Evolutionary conservation across 2,329 filamentous ascomycete species (phyloP), one percentile per base, ranked within the genome.

Genomic region (Cytospora leucostoma): DNA sequence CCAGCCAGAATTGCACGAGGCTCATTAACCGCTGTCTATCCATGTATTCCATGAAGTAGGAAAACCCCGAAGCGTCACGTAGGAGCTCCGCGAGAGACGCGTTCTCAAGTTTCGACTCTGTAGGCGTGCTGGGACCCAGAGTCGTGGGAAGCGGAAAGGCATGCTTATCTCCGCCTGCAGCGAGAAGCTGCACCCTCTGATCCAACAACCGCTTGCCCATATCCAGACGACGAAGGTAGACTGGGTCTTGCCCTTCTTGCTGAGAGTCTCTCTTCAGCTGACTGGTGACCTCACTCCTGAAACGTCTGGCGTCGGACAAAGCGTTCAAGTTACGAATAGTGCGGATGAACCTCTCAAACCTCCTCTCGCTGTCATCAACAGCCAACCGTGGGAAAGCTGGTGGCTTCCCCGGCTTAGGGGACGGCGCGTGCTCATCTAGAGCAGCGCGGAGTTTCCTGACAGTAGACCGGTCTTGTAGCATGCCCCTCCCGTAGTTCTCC

Each of bases 21-120:
- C 90, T 85, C 89, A 98, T 94, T 33, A 94, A 81, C 17, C 85
- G 84, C 73, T 93, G 90, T 50, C 95, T 88, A 74, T 99, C 95
- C 95, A 99, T 99, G 72, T 93, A 98, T 74, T 99, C 95, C 95
- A 99, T 99, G 78, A 99, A 98, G 74, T 97, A 99, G 2, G 95
- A 98, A 10, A 99, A 81, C 0, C 92, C 94, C 1, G 94, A 90
- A 2, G 95, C 86, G 74, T 96, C 93, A 68, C 93, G 90, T 63
- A 99, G 82, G n/a, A 99, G 82, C 68, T 98, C 93, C 13, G 88
- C 85, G 2, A 98, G 80, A 0, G 91, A 88, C 8, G 89, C 89
- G 69, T 90, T 90, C 67, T 93, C 88, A 47, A 93, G 79, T 52
- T 83, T 84, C 2, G 90, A 89, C n/a, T 83, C 77, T 15, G 75